These are phyloP conservation scores for Huiozyma naganishii DNA, from an alignment of 805 yeast species.

Conservation along the genomic window DNA sequence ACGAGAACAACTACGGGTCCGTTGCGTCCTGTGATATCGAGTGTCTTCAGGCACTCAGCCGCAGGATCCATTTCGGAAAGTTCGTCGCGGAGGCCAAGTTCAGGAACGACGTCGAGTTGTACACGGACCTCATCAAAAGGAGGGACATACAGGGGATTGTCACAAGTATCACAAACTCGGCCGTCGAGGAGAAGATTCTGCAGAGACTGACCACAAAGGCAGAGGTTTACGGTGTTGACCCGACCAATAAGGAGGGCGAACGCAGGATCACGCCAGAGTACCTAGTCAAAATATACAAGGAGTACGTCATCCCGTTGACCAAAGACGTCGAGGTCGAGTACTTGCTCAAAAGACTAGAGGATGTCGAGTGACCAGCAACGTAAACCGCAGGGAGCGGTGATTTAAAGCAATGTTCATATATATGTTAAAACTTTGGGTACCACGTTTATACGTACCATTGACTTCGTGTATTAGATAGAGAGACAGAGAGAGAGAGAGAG, in stretches of 20 bases:
- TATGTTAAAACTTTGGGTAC: too few relatives aligned
- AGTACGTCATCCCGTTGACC: constrained; percentile 85
- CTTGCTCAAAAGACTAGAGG: constrained; percentile 66
- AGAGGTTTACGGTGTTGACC: constrained; percentile 79
- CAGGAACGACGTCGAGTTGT: constrained; percentile 51
- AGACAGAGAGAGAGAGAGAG: too few relatives aligned
- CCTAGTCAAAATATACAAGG: constrained; percentile 74
- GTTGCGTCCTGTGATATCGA: constrained; percentile 80
- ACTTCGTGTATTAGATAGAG: too few relatives aligned
- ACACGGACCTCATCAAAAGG: constrained; percentile 51
- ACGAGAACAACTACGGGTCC: constrained; percentile 78
- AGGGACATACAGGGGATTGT: constrained; percentile 65
- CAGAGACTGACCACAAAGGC: constrained; percentile 73
- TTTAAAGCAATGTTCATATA: too few relatives aligned
- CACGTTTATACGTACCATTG: too few relatives aligned
- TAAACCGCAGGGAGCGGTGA: too few relatives aligned
- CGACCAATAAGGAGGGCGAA: constrained; percentile 62
- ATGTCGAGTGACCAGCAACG: neutral
- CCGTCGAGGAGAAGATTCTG: constrained; percentile 77
- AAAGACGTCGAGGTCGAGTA: constrained; percentile 94
- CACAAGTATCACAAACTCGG: constrained; percentile 72
- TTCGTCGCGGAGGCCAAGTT: constrained; percentile 96
- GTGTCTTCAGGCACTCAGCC: constrained; percentile 73
- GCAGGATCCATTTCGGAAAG: constrained; percentile 93
- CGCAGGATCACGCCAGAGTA: constrained; percentile 74